Evolutionary conservation across 345 rosid genomes (phyloP), one percentile per base, ranked within the genome.

Genomic region (Excoecaria agallocha): DNA sequence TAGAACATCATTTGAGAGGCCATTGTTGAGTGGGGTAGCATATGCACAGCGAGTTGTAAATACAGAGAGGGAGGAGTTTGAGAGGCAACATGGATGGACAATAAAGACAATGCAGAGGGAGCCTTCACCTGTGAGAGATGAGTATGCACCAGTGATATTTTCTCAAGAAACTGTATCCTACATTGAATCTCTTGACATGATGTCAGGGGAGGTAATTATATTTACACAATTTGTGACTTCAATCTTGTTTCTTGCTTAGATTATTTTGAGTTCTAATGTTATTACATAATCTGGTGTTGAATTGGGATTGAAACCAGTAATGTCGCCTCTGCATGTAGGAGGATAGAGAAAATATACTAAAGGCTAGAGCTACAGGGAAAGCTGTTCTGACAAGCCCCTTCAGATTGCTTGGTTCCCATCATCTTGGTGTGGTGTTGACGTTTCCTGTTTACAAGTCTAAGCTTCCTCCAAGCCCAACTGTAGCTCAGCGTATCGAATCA

Each of bases 401-500:
- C 75, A 89, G 96, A 83, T 72, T 95, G 75, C 83, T 95, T 54
- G 93, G 85, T 73, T 89, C 99, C 80, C 97, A 91, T 78, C 99
- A 95, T 86, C 93, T 95, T 45, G 99, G 99, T 62, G 99, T 95
- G 56, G 99, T 95, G 60, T 80, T 95, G 85, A 95, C 99, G n/a
- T 91, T 95, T 76, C 98, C 99, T 73, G 99, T 95, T 60, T 95
- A 95, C 82, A 95, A 89, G 74, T 86, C 86, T 20, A 91, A 90
- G 84, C 96, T 95, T 60, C 91, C 97, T 38, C 78, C 62, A 19
- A 82, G 69, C 41, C 96, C 99, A 2, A 84, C 94, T 2, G 85
- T 75, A 50, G 78, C 86, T 25, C 88, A 93, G 70, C 93, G 98
- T 63, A 88, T 90, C 46, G 88, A 85, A 74, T 94, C 99, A 70